Base-by-base conservation (phyloP, 2,329 filamentous ascomycete genomes). In the Periconia sp. region DNA sequence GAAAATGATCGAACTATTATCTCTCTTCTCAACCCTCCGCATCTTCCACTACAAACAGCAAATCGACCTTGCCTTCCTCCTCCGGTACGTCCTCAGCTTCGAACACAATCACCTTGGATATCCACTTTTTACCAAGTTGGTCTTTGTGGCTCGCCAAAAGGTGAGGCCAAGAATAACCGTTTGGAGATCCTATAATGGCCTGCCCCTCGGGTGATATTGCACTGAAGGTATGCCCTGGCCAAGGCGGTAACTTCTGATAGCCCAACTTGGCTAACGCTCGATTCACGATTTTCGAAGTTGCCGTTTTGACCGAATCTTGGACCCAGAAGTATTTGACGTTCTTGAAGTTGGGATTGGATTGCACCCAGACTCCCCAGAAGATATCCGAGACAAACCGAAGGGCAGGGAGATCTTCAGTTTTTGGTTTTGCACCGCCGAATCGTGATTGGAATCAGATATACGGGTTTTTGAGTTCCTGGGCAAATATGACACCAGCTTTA, bases 281-380 rank as follows among this genome's bases (percentile, higher is more conserved):
- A 2, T 53, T 59, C 2, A 66, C 57, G 14, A 67, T 47, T 8
- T 55, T n/a, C 17, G 53, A 57, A 3, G 59, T 65, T 3, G 55
- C 31, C 0, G 57, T 56, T 19, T 67, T 67, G 6, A 54, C 54
- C 18, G 66, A 54, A 1, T 54, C 54, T n/a, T 59, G 41, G 55
- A 60, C 57, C 47, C 61, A 61, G 46, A 66, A 64, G 19, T 57
- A 57, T 2, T 48, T 50, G 8, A 67, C 53, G 17, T 61, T 59
- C 15, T 31, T 49, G 5, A 64, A 11, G n/a, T 60, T 33, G 0
- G 56, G 40, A 27, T 64, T 64, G 15, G 45, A 37, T 18, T 50
- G 44, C 27, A 11, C 18, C 62, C 60, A 67, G 33, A 47, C 59
- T 2, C 53, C 60, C 64, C 62, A 67, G 3, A 63, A 35, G 15